A percentile compares a stretch with the other conserved stretches of the same genome.
Evolutionary conservation across 1,284 basidiomycete species (phyloP).

Genomic region (Cronartium quercuum): DNA sequence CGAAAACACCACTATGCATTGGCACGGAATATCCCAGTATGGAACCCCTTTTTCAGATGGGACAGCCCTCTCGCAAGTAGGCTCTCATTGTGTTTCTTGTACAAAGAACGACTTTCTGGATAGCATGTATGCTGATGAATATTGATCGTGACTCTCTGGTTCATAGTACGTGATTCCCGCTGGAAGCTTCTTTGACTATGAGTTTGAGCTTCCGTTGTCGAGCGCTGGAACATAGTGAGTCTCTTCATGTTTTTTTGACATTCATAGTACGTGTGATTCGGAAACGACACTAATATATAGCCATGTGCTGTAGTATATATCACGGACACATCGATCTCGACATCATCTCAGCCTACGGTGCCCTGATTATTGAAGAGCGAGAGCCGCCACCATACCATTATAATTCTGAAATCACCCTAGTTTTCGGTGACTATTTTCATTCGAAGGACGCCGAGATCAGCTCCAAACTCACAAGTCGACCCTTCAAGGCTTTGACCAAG

Average conservation of each 20-base stretch:
- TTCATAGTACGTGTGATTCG: neutral
- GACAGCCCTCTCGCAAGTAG: conserved; percentile 14
- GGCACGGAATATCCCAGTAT: conserved; percentile 31
- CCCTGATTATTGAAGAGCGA: conserved; percentile 24
- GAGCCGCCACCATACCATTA: conserved; percentile 8
- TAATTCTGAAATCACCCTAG: conserved; percentile 24
- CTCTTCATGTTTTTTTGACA: neutral
- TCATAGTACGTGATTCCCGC: conserved; percentile 15
- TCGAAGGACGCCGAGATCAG: conserved; percentile 7
- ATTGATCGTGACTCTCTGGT: neutral
- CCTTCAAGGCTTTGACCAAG: conserved; percentile 25
- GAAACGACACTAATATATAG: neutral
- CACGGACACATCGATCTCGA: conserved; percentile 22
- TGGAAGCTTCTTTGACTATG: conserved; percentile 32
- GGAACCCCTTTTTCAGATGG: conserved; percentile 35
- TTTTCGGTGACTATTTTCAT: conserved; percentile 34
- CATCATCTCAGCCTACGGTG: conserved; percentile 21
- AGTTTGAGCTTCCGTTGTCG: conserved; percentile 5
- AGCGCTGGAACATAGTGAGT: conserved; percentile 37
- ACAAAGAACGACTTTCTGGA: neutral
- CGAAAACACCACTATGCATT: conserved; percentile 23
- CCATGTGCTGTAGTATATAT: conserved; percentile 11
- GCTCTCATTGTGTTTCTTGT: neutral
- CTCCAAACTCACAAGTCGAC: conserved; percentile 5
- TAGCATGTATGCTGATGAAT: neutral